Evolutionary conservation across 768 basidiomycete species (phyloP), one percentile per base, ranked within the genome.

Genomic region (Hygrophorus pudorinus): DNA sequence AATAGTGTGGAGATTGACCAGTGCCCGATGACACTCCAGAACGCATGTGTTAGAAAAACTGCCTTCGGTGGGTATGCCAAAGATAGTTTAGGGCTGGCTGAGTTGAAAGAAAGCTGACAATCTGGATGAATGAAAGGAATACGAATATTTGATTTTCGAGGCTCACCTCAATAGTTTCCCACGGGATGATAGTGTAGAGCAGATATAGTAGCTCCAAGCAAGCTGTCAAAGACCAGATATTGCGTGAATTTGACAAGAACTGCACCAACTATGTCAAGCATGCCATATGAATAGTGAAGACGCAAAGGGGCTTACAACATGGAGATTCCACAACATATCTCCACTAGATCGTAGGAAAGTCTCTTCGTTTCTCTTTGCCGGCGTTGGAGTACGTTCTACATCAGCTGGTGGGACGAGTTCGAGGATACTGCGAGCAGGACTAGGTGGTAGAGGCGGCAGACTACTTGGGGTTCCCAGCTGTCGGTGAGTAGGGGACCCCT

Each of bases 201-300:
- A 85, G 64, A 48, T 72, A 75, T 1, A 75, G 14, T 5, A 81
- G 55, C 55, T 85, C 83, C 13, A 68, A 50, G 7, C 77, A 41
- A 5, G 72, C 68, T 0, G 77, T 78, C 34, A 78, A 48, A 14
- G 67, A 65, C 66, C 73, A 78, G 35, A 85, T 76, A 46, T 79
- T 78, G 30, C 65, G 66, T 1, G 81, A 76, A 49, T 75, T 76
- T n/a, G 83, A 85, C 8, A 83, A 64, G 42, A 75, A 73, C 81
- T 76, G 44, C 8, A 35, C 11, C 8, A n/a, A 42, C 21, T 3
- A 42, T 33, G 31, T 48, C 27, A 52, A 45, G 40, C 20, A 50
- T 48, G 17, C 20, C 5, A 40, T 28, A 16, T 27, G 3, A 46
- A 24, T 9, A 39, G 34, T 41, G 6, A 33, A 21, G 17, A 38